These are phyloP conservation scores for Aspergillus oerlinghausenensis DNA, from an alignment of 2,329 filamentous ascomycete species.

Conservation along the genomic window DNA sequence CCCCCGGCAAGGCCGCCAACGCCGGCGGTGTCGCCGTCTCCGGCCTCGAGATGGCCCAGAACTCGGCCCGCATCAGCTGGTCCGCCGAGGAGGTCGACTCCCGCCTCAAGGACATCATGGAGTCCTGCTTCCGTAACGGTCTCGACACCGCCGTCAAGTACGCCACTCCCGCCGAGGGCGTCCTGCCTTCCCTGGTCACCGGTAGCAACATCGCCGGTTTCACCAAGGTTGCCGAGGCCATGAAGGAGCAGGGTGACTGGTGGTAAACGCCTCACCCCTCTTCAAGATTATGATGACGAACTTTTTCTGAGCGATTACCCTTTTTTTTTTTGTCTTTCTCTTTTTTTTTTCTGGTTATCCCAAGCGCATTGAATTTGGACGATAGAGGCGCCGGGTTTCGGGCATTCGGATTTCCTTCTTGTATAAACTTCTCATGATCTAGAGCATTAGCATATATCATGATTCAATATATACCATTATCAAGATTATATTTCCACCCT, in stretches of 20 bases:
- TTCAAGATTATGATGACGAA: slow-evolving; percentile 14
- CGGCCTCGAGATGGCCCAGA: slow-evolving; percentile 98
- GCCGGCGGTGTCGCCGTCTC: slow-evolving; percentile 96
- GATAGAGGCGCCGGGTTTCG: slow-evolving; percentile 32
- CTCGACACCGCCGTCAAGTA: slow-evolving; percentile 87
- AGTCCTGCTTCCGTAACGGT: slow-evolving; percentile 84
- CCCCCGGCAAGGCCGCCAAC: slow-evolving; percentile 94
- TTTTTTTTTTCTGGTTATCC: slow-evolving; percentile 7
- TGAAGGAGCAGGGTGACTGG: slow-evolving; percentile 97
- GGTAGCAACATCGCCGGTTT: slow-evolving; percentile 98
- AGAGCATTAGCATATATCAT: slow-evolving; percentile 6
- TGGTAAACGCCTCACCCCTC: slow-evolving; percentile 44
- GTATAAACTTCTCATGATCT: not conserved
- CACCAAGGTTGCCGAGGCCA: slow-evolving; percentile 89
- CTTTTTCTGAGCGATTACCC: not conserved
- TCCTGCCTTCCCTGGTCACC: slow-evolving; percentile 84
- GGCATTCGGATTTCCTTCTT: slow-evolving; percentile 1
- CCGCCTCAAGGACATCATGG: slow-evolving; percentile 92
- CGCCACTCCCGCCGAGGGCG: slow-evolving; percentile 70
- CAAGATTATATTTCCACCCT: not conserved
- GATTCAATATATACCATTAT: not conserved
- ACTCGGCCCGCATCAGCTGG: slow-evolving; percentile 83
- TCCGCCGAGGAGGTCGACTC: slow-evolving; percentile 82
- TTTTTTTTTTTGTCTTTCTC: slow-evolving; percentile 17
- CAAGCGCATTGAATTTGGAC: slow-evolving; percentile 12